Evolutionary conservation across 495 filamentous ascomycete genomes (phyloP).

Genomic region (Achaetomiella virescens): DNA sequence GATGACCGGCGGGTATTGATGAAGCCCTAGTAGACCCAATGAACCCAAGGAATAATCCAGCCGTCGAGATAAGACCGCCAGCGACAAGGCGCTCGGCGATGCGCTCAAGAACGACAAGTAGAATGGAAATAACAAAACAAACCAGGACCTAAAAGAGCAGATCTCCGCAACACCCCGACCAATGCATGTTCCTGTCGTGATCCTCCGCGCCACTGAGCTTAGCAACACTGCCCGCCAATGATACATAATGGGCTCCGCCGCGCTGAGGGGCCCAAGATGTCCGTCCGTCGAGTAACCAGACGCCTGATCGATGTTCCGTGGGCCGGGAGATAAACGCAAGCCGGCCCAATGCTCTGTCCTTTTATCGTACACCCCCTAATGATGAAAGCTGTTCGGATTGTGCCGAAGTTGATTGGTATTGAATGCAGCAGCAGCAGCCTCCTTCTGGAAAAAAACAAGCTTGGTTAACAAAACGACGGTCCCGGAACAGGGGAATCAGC

Average conservation of each 20-base stretch:
- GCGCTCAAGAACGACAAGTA: constrained; percentile 2
- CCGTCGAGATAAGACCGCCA: neutral
- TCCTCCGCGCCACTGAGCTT: constrained; percentile 7
- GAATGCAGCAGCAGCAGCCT: constrained; percentile 16
- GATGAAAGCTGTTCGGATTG: constrained; percentile 19
- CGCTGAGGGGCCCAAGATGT: neutral
- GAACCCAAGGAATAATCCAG: neutral
- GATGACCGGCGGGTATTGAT: constrained; percentile 12
- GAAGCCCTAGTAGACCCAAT: neutral
- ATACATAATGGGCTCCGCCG: constrained; percentile 10
- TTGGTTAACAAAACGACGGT: constrained; percentile 32
- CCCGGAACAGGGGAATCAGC: constrained; percentile 40
- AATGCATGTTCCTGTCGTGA: constrained; percentile 30
- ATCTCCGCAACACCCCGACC: constrained; percentile 25
- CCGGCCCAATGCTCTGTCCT: constrained; percentile 4
- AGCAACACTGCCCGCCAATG: neutral
- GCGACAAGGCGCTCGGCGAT: neutral
- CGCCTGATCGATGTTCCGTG: neutral
- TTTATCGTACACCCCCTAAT: constrained; percentile 26
- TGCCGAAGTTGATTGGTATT: constrained; percentile 26
- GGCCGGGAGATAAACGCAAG: constrained; percentile 2
- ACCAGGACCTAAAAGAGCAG: constrained; percentile 19
- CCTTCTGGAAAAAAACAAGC: constrained; percentile 32
- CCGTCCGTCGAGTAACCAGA: neutral
- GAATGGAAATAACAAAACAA: constrained; percentile 4